Conservation (phyloP, 352 stramenopile species). For the Paralagenidium karlingii region DNA sequence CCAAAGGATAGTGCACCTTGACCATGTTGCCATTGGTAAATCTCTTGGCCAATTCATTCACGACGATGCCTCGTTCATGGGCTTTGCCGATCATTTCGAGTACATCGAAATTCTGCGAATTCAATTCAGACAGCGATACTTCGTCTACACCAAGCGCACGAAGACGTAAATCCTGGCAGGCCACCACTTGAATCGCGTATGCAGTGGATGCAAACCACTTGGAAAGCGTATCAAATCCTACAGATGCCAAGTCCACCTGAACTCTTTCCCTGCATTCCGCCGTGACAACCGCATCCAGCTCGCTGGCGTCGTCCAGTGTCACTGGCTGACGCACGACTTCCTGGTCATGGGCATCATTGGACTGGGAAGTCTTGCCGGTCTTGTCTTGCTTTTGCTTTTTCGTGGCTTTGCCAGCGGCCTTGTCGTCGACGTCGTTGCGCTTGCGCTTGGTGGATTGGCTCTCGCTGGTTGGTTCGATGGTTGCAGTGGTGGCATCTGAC, state of each 20-base stretch:
- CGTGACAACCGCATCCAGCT: neutral
- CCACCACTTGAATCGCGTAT: slow-evolving; percentile 60
- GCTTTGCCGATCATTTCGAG: slow-evolving; percentile 64
- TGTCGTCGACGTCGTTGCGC: slow-evolving; percentile 10
- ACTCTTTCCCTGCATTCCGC: too few species aligned
- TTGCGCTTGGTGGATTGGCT: slow-evolving; percentile 15
- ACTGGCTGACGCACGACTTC: too few species aligned
- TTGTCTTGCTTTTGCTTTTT: slow-evolving; percentile 19
- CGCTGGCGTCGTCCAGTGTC: too few species aligned
- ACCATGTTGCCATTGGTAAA: slow-evolving; percentile 49
- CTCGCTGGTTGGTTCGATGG: neutral
- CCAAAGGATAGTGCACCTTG: slow-evolving; percentile 73
- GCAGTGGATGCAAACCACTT: too few species aligned
- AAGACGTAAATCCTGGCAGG: slow-evolving; percentile 44
- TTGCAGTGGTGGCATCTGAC: neutral
- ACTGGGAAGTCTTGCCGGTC: neutral
- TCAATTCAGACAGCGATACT: slow-evolving; percentile 31
- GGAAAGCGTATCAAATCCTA: slow-evolving; percentile 35
- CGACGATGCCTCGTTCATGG: slow-evolving; percentile 42
- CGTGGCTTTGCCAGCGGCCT: slow-evolving; percentile 4
- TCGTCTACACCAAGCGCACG: slow-evolving; percentile 57
- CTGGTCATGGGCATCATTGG: neutral
- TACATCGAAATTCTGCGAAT: slow-evolving; percentile 59
- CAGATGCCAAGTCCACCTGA: slow-evolving; percentile 41
- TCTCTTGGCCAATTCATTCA: slow-evolving; percentile 28